These are phyloP conservation scores for Craterostigma plantagineum DNA, from an alignment of 257 asterid genomes.

Conservation along the genomic window DNA sequence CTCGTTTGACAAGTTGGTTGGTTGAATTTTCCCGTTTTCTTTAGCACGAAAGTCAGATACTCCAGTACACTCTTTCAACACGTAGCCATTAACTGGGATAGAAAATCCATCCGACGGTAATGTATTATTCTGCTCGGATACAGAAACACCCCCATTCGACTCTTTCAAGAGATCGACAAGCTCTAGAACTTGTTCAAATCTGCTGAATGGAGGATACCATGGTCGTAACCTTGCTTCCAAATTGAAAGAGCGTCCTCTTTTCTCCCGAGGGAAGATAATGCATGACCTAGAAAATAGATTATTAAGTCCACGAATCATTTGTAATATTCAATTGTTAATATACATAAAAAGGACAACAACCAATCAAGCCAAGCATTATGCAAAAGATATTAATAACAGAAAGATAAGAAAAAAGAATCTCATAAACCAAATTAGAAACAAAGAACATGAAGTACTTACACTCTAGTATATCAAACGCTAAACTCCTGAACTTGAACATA, in stretches of 20 bases:
- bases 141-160: constrained; percentile 32
- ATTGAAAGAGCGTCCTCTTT: constrained; percentile 65
- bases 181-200: constrained; percentile 79
- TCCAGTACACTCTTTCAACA: constrained; percentile 25
- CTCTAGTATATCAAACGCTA: too few relatives aligned
- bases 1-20: constrained; percentile 18
- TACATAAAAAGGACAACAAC: constrained; percentile 6
- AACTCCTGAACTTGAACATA: too few relatives aligned
- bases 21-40: constrained; percentile 28
- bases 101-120: constrained; percentile 26
- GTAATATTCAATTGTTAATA: too few relatives aligned
- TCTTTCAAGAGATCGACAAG: constrained; percentile 54
- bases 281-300: constrained; percentile 42
- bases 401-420: too few relatives aligned
- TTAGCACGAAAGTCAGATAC: constrained; percentile 15
- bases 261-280: constrained; percentile 77
- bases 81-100: constrained; percentile 20
- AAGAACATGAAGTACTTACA: too few relatives aligned
- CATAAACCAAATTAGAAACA: too few relatives aligned
- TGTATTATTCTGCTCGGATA: constrained; percentile 12
- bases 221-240: constrained; percentile 80
- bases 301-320: constrained; percentile 6
- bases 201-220: constrained; percentile 60
- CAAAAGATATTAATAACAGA: too few relatives aligned
- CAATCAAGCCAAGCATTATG: not conserved